These are phyloP conservation scores for Saturnispora zaruensis DNA, from an alignment of 805 yeast species.

Conservation along the genomic window DNA sequence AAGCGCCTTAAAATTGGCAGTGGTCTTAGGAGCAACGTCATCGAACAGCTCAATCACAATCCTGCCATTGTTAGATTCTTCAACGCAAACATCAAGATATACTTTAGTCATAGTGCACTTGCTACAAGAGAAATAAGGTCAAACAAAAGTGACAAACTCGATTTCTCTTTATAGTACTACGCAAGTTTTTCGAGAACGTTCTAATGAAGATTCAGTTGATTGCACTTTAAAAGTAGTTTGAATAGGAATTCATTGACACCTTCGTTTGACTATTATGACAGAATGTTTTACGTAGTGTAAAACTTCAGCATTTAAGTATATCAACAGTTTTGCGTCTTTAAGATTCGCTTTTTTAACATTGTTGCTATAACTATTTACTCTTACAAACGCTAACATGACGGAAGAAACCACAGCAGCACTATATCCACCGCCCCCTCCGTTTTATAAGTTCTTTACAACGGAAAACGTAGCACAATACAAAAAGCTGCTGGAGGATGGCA, in stretches of 20 bases:
- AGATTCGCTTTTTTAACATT: neutral
- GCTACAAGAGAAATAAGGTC: neutral
- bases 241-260: too few species aligned
- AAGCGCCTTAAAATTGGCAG: constrained; percentile 81
- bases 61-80: constrained; percentile 62
- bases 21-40: constrained; percentile 69
- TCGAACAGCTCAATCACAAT: constrained; percentile 61
- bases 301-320: too few species aligned
- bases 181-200: neutral
- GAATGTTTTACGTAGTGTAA: too few species aligned
- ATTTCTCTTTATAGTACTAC: neutral
- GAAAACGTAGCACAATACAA: constrained; percentile 48
- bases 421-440: constrained; percentile 94
- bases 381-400: neutral
- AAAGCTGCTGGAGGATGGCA: constrained; percentile 19
- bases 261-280: too few species aligned
- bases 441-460: constrained; percentile 59
- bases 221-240: neutral
- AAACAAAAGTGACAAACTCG: neutral
- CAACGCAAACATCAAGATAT: constrained; percentile 72
- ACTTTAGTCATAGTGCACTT: constrained; percentile 38
- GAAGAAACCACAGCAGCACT: constrained; percentile 47
- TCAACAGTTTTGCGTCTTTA: neutral
- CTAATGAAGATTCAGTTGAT: neutral
- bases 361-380: neutral